Percentiles rank a stretch among this genome's conserved stretches.
phyloP scores from a whole-genome alignment of 2,329 filamentous ascomycete genomes.

The Grosmannia huntii region DNA sequence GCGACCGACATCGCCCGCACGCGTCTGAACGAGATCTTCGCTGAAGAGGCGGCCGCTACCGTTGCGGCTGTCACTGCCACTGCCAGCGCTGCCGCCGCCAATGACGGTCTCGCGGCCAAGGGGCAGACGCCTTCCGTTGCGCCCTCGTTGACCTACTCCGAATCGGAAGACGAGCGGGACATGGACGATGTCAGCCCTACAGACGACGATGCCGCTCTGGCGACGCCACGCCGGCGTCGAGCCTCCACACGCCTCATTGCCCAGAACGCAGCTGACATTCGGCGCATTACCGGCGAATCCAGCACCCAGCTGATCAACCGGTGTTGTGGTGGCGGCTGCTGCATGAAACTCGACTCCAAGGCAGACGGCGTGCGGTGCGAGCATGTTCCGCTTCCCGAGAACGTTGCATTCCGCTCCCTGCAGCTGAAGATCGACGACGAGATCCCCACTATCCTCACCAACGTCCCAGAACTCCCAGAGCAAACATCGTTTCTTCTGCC shows the following conservation, averaged over 20 bases:
- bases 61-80: conserved; percentile 9
- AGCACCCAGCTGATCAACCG: conserved; percentile 48
- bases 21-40: conserved; percentile 11
- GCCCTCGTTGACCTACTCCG: conserved; percentile 51
- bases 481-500: conserved; percentile 61
- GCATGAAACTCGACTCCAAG: conserved; percentile 34
- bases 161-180: conserved; percentile 44
- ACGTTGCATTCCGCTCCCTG: conserved; percentile 71
- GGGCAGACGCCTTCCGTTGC: conserved; percentile 36
- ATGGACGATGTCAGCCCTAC: conserved; percentile 32
- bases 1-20: conserved; percentile 6
- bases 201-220: conserved; percentile 14
- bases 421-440: conserved; percentile 61
- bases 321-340: conserved; percentile 54
- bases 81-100: conserved; percentile 21
- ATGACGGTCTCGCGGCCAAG: conserved; percentile 32
- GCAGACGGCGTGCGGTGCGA: conserved; percentile 38
- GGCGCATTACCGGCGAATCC: conserved; percentile 51
- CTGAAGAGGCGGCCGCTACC: conserved; percentile 10
- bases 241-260: conserved; percentile 58
- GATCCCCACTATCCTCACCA: conserved; percentile 61
- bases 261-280: conserved; percentile 48
- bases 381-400: conserved; percentile 52
- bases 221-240: conserved; percentile 36
- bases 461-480: conserved; percentile 58